Evolutionary conservation across 441 rosid species (phyloP), one percentile per base, ranked within the genome.

Genomic region (Gossypium davidsonii): DNA sequence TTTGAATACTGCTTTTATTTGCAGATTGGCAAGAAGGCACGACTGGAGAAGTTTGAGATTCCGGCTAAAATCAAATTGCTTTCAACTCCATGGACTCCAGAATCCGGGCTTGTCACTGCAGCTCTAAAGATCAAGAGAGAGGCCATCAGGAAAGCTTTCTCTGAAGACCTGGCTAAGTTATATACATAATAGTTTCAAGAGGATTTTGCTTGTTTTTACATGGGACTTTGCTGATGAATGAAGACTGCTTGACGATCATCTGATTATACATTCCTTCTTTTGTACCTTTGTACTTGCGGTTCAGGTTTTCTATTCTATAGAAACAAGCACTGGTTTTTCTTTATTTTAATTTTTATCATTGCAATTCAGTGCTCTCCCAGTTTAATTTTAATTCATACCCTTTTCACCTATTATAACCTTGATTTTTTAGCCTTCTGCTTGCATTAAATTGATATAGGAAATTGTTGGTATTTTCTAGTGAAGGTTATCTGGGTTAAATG

Each of bases 91-190:
- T 96, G 99, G 99, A 93, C 96, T 18, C 97, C 99, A 25, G 97
- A 93, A 61, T 81, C 97, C 17, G 98, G 99, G 10, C 81, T 95
- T n/a, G 96, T 88, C 15, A 95, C 99, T 7, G 95, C 97, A 48
- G 98, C 99, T 66, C 85, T 93, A 55, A 95, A 95, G 94, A 79
- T 93, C 71, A 95, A 93, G 70, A 86, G 99, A 82, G 97, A 95
- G 71, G 80, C 80, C 44, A 77, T 93, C 42, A 88, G 83, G 77
- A 88, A 81, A 73, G 86, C 88, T 48, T 93, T 83, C 79, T 81
- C 88, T 8, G 89, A 90, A 37, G 94, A 89, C n/a, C 94, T 95
- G 71, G 74, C 86, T 21, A 83, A 84, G 80, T 72, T 95, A 73
- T 95, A 95, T 77, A 78, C 85, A 58, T 82, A 79, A 66, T 86